Conservation (phyloP, 2,329 filamentous ascomycete species). For the Daldinia sp. region DNA sequence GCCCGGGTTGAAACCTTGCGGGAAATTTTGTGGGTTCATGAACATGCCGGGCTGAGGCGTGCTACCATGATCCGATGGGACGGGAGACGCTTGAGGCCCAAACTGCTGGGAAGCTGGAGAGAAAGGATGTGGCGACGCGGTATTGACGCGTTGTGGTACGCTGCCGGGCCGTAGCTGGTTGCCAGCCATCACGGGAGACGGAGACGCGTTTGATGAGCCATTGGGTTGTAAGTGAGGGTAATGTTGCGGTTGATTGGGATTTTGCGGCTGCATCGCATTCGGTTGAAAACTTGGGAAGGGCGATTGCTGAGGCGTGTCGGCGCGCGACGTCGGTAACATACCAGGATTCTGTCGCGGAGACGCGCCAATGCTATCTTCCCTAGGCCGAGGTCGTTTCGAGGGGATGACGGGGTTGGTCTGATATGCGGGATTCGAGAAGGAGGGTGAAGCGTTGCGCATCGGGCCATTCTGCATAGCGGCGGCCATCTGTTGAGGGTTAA, state of each 20-base stretch:
- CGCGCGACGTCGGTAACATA: conserved; percentile 82
- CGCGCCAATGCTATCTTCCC: conserved; percentile 84
- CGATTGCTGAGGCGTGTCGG: conserved; percentile 87
- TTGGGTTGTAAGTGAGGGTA: conserved; percentile 86
- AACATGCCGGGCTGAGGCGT: conserved; percentile 79
- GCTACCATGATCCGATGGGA: conserved; percentile 76
- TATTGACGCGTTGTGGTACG: conserved; percentile 83
- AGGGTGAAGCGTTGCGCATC: conserved; percentile 83
- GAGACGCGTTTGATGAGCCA: conserved; percentile 83
- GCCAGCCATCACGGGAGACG: conserved; percentile 85
- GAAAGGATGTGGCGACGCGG: conserved; percentile 91
- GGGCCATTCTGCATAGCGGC: conserved; percentile 78
- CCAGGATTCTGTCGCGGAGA: conserved; percentile 80
- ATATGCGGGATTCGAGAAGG: conserved; percentile 80
- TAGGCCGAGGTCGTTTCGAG: conserved; percentile 83
- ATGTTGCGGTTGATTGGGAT: conserved; percentile 69
- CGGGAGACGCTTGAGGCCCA: conserved; percentile 75
- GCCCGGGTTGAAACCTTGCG: conserved; percentile 65
- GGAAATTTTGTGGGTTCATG: conserved; percentile 66
- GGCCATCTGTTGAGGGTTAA: conserved; percentile 65
- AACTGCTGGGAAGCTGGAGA: conserved; percentile 79
- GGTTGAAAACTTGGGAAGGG: conserved; percentile 75
- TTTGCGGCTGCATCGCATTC: conserved; percentile 67
- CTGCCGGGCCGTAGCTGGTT: conserved; percentile 77
- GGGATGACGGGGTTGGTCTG: conserved; percentile 87